Evolutionary conservation across 495 filamentous ascomycete genomes (phyloP), one percentile per base, ranked within the genome.

Genomic region (Penicillium macrosclerotiorum): DNA sequence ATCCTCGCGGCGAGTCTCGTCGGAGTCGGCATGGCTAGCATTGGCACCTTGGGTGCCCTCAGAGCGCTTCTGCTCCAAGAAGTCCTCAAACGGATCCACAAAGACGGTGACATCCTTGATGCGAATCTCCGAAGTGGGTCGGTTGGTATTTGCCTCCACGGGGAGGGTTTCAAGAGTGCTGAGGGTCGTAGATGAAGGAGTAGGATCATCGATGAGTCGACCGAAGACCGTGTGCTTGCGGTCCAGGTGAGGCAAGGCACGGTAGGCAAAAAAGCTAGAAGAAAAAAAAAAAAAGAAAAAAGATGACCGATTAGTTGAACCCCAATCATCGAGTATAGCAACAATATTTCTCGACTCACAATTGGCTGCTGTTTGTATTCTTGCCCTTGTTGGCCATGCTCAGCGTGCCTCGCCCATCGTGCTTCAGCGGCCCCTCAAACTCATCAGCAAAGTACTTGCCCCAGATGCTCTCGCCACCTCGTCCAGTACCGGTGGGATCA

Each of bases 301-400:
- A n/a, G n/a, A n/a, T n/a, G n/a, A n/a, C n/a, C n/a, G n/a, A n/a
- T n/a, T n/a, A n/a, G n/a, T n/a, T n/a, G n/a, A n/a, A n/a, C n/a
- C n/a, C n/a, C n/a, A n/a, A n/a, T n/a, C n/a, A n/a, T n/a, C n/a
- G n/a, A n/a, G n/a, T n/a, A n/a, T n/a, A n/a, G n/a, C n/a, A n/a
- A n/a, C n/a, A n/a, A n/a, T 17, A 19, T 16, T 12, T 37, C 17
- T 18, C 6, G 25, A 63, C 71, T 63, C 39, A 74, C 71, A 97
- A 98, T 69, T 98, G 93, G 43, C 78, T 85, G 25, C 85, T 89
- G 58, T 98, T 98, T 2, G 94, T 97, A 50, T 97, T 90, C 52
- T 95, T 95, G 20, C 93, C 93, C 55, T 98, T 98, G 56, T 98
- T 98, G 24, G 93, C 93, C 93, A 98, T 98, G 52, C 82, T 87